A percentile compares a stretch with the other conserved stretches of the same genome.
Evolutionary conservation across 2,329 filamentous ascomycete species (phyloP).

Genomic region (Emmonsiellopsis sp.): DNA sequence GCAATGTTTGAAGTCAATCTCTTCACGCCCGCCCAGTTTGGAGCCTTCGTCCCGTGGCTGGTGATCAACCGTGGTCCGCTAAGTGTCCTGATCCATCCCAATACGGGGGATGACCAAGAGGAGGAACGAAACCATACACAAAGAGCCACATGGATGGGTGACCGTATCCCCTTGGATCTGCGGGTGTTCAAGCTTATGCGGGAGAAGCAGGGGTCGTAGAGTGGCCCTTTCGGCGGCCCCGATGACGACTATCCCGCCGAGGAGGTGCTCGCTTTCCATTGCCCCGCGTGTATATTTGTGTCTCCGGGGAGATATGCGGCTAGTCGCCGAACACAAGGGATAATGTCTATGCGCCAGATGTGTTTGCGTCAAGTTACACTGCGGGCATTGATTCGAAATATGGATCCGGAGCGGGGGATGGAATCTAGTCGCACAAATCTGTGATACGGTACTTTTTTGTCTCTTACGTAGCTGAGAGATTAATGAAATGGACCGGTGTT

Average conservation of each 20-base stretch:
- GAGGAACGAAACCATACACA: conserved; percentile 41
- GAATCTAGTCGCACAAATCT: not conserved
- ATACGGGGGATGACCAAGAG: conserved; percentile 50
- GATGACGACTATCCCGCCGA: too few relatives aligned
- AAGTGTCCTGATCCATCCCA: conserved; percentile 73
- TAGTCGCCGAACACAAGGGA: too few relatives aligned
- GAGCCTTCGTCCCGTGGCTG: conserved; percentile 80
- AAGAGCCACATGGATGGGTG: conserved; percentile 37
- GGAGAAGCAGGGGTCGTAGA: conserved; percentile 10
- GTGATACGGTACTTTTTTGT: not conserved
- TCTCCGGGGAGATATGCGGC: too few relatives aligned
- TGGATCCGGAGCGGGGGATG: not conserved
- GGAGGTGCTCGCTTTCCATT: too few relatives aligned
- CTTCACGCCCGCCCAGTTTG: conserved; percentile 78
- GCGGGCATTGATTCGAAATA: too few relatives aligned
- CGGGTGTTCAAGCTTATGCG: conserved; percentile 26
- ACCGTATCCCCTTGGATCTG: conserved; percentile 37
- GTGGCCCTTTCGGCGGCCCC: too few relatives aligned
- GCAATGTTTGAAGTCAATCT: conserved; percentile 92
- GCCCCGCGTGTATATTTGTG: too few relatives aligned
- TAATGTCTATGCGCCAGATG: too few relatives aligned
- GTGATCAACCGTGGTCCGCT: conserved; percentile 72
- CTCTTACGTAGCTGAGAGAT: not conserved
- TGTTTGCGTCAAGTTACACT: not conserved
- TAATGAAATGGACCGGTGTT: not conserved